A percentile compares a stretch with the other conserved stretches of the same genome.
These are phyloP conservation scores for sweet orange (Citrus sinensis) DNA, from an alignment of 345 rosid genomes.

Conservation along the genomic window DNA sequence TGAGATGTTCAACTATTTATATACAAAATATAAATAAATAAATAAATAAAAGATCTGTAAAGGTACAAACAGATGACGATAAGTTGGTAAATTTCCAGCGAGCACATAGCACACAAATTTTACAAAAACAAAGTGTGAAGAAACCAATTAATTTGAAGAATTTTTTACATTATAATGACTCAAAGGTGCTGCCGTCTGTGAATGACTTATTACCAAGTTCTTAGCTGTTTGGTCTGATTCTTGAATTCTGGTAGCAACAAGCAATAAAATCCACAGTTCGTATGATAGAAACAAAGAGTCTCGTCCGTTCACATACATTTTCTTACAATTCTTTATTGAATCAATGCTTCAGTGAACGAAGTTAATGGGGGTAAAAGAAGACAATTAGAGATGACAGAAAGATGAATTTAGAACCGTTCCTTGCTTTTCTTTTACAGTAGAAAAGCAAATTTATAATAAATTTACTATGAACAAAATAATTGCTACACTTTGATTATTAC, in stretches of 20 bases:
- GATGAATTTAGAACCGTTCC: not conserved
- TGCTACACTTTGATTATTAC: not conserved
- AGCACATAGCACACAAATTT: not conserved
- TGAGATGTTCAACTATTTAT: conserved; percentile 16
- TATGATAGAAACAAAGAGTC: conserved; percentile 8
- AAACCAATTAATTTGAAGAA: not conserved
- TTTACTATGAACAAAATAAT: not conserved
- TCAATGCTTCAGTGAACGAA: not conserved
- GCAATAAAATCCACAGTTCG: not conserved
- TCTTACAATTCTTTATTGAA: not conserved
- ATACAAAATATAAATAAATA: not conserved
- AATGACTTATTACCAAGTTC: not conserved
- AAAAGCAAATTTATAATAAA: not conserved
- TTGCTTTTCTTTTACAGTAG: not conserved
- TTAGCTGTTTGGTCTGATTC: not conserved
- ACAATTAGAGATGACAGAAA: not conserved
- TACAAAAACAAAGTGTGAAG: not conserved
- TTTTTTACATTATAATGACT: not conserved
- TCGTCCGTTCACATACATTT: not conserved
- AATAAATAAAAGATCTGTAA: not conserved
- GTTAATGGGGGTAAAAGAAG: not conserved
- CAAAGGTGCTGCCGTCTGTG: not conserved
- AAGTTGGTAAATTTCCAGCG: not conserved
- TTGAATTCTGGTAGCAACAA: not conserved
- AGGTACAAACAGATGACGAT: not conserved